Evolutionary conservation across 1,284 basidiomycete genomes (phyloP).

Genomic region (Agaricales sp.): DNA sequence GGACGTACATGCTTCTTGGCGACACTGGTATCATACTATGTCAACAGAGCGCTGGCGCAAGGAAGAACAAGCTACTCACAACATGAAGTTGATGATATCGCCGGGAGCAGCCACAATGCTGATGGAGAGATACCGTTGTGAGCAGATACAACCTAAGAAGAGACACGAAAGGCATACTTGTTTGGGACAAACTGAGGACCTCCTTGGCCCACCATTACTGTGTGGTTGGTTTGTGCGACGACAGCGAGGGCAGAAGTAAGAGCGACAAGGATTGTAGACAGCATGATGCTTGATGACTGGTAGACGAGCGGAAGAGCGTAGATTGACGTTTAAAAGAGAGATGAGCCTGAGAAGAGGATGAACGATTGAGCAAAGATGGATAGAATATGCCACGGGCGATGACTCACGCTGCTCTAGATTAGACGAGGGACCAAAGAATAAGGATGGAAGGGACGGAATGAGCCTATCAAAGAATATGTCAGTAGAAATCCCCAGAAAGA

Average conservation of each 20-base stretch:
- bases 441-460: neutral
- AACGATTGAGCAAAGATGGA: conserved; percentile 12
- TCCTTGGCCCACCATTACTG: conserved; percentile 37
- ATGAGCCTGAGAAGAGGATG: conserved; percentile 12
- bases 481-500: neutral
- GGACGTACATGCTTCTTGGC: conserved; percentile 28
- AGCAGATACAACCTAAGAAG: neutral
- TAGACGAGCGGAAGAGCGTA: conserved; percentile 9
- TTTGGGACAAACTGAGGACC: conserved; percentile 29
- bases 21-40: conserved; percentile 14
- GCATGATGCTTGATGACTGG: conserved; percentile 35
- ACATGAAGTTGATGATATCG: conserved; percentile 44
- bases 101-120: conserved; percentile 36
- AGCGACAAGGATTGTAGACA: conserved; percentile 32
- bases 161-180: conserved; percentile 8
- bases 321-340: conserved; percentile 8
- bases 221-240: conserved; percentile 25
- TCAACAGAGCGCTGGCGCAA: conserved; percentile 2
- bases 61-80: conserved; percentile 21
- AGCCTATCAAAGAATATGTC: neutral
- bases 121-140: conserved; percentile 4
- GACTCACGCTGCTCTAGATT: conserved; percentile 25
- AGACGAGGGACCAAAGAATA: conserved; percentile 1
- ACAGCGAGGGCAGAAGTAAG: conserved; percentile 30
- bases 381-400: too few species aligned